Base-by-base conservation (phyloP, 2,329 filamentous ascomycete genomes). In the Setomelanomma holmii region DNA sequence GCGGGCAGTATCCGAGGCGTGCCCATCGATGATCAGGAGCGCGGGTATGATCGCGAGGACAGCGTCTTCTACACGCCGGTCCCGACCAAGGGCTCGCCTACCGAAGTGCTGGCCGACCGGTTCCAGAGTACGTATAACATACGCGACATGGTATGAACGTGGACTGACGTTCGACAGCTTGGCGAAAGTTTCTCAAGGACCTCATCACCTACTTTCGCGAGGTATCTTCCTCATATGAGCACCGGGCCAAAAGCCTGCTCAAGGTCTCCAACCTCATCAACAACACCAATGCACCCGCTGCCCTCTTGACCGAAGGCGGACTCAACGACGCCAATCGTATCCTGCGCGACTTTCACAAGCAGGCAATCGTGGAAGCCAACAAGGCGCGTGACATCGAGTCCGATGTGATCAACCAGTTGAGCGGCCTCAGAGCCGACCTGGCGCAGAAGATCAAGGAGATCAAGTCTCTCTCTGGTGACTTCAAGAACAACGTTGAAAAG, bases 391-490 rank as follows among this genome's bases (percentile, higher is more conserved):
- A 96, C 57, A 93, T 97, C 51, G 91, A 98, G 72, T 87, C 88
- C 56, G 93, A 98, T 69, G 92, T 99, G 40, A 91, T 98, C 58
- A 81, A 90, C 44, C 92, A 93, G 45, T 80, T 99, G 49, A 91
- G 88, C 2, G 92, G 92, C 1, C 79, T 99, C 47, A 82, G 95
- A 51, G 93, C 87, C 67, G 95, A 99, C 74, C 80, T 99, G 16
- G 89, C 89, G 56, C 91, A 96, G 73, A 99, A 99, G 79, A 96
- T 96, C 75, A 99, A 98, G 76, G 95, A 99, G 77, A 99, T 99
- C 79, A 96, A 96, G 78, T 89, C 87, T 61, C 80, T 99, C 14
- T 90, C 91, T 5, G 90, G 92, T 14, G 95, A 99, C 74, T 99
- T 99, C 78, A 96, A 96, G 78, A 99, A 96, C 72, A 90, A 89